Evolutionary conservation across 331 rosid species (phyloP).

Genomic region (Pyrus hybrid): DNA sequence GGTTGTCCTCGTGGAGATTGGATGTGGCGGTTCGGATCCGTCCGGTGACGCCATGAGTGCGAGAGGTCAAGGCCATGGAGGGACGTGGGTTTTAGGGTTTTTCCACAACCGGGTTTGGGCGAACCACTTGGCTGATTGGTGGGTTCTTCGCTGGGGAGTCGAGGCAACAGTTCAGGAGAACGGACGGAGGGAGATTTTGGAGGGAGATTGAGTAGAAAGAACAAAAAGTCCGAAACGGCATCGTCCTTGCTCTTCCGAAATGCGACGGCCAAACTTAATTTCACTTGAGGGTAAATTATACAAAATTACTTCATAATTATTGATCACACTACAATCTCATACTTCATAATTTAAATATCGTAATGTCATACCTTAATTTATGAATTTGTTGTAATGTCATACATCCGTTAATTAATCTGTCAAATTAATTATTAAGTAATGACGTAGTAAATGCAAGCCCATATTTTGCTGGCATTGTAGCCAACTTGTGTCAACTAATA

Average conservation of each 20-base stretch:
- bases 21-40: slow-evolving; percentile 46
- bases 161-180: background rate
- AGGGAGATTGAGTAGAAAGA: background rate
- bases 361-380: too few relatives aligned
- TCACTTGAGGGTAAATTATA: too few relatives aligned
- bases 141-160: background rate
- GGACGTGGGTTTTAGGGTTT: background rate
- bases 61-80: slow-evolving; percentile 67
- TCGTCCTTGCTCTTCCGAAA: background rate
- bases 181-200: background rate
- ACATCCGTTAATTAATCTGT: too few relatives aligned
- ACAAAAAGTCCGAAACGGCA: background rate
- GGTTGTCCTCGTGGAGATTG: slow-evolving; percentile 44
- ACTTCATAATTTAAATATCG: too few relatives aligned
- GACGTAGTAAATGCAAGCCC: too few relatives aligned
- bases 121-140: background rate
- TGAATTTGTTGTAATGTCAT: too few relatives aligned
- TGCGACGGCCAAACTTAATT: too few relatives aligned
- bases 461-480: too few relatives aligned
- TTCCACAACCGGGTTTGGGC: background rate
- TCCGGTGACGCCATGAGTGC: slow-evolving; percentile 20
- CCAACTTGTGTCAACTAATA: too few relatives aligned
- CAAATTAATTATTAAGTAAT: too few relatives aligned
- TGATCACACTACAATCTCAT: too few relatives aligned
- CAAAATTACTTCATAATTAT: too few relatives aligned